Evolutionary conservation across 1,284 basidiomycete species (phyloP).

Genomic region (Melanopsichium pennsylvanicum): DNA sequence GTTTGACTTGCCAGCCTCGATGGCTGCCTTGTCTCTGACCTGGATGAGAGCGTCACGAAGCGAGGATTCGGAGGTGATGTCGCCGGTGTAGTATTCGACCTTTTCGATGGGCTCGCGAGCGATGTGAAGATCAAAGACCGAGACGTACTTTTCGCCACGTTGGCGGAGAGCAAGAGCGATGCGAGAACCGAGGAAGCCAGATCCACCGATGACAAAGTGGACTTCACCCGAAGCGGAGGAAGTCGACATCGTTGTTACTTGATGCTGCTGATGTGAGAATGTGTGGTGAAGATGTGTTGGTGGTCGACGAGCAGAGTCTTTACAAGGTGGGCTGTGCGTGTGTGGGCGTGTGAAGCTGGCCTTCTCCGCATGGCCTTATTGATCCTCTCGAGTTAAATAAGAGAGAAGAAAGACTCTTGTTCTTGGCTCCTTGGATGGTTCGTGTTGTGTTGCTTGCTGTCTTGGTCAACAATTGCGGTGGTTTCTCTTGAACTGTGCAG

Average conservation of each 20-base stretch:
- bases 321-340: background rate
- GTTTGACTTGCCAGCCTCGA: slow-evolving; percentile 22
- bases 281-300: background rate
- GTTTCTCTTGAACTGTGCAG: no score
- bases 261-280: background rate
- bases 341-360: no score
- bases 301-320: background rate
- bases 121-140: slow-evolving; percentile 56
- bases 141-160: slow-evolving; percentile 61
- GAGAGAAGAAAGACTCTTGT: background rate
- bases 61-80: slow-evolving; percentile 55
- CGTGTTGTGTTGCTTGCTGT: no score
- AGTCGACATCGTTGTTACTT: slow-evolving; percentile 52
- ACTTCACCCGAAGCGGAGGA: slow-evolving; percentile 57
- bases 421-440: background rate
- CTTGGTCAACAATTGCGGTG: no score
- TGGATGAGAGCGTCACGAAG: slow-evolving; percentile 41
- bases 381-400: no score
- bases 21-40: slow-evolving; percentile 35
- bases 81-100: slow-evolving; percentile 58
- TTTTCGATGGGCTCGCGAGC: slow-evolving; percentile 47
- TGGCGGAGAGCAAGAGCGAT: slow-evolving; percentile 57
- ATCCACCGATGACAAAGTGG: slow-evolving; percentile 64
- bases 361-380: slow-evolving; percentile 31
- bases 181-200: slow-evolving; percentile 63